Percentiles rank a stretch among this genome's conserved stretches.
phyloP scores from a whole-genome alignment of 768 basidiomycete species.

The Nidularia pulvinata region DNA sequence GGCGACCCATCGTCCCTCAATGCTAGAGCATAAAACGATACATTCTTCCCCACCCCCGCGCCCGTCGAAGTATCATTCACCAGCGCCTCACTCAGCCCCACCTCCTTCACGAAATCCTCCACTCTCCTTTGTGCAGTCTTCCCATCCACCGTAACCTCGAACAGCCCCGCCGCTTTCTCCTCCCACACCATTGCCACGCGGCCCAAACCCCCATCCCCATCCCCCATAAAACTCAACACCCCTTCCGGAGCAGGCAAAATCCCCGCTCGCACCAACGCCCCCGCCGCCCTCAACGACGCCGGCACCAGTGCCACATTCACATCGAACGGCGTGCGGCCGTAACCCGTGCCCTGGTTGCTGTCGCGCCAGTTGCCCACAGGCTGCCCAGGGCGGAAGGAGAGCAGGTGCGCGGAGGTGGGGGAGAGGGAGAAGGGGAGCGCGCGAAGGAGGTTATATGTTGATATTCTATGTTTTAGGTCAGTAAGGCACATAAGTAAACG shows the following conservation, averaged over 20 bases:
- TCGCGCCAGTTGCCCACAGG: conserved; percentile 46
- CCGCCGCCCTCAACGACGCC: conserved; percentile 35
- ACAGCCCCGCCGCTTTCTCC: conserved; percentile 25
- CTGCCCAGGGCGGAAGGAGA: conserved; percentile 33
- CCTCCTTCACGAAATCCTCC: conserved; percentile 28
- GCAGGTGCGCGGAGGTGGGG: conserved; percentile 22
- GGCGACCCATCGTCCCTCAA: conserved; percentile 31
- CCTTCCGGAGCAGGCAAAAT: conserved; percentile 13
- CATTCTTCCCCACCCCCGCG: conserved; percentile 8
- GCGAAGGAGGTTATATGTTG: conserved; percentile 35
- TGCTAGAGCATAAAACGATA: conserved; percentile 37
- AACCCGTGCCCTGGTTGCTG: conserved; percentile 37
- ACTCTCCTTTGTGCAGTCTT: conserved; percentile 24
- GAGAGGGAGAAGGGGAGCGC: conserved; percentile 31
- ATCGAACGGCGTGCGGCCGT: conserved; percentile 41
- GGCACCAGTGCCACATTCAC: conserved; percentile 40
- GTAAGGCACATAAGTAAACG: background rate
- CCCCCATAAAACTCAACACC: background rate
- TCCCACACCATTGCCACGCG: conserved; percentile 34
- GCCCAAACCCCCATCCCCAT: conserved; percentile 10
- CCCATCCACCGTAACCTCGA: conserved; percentile 27
- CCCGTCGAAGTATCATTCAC: conserved; percentile 12
- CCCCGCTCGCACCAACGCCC: conserved; percentile 20
- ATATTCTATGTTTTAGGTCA: conserved; percentile 18
- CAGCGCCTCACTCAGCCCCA: conserved; percentile 26